phyloP scores from a whole-genome alignment of 768 basidiomycete species.

The Leccinum subtestaceum region DNA sequence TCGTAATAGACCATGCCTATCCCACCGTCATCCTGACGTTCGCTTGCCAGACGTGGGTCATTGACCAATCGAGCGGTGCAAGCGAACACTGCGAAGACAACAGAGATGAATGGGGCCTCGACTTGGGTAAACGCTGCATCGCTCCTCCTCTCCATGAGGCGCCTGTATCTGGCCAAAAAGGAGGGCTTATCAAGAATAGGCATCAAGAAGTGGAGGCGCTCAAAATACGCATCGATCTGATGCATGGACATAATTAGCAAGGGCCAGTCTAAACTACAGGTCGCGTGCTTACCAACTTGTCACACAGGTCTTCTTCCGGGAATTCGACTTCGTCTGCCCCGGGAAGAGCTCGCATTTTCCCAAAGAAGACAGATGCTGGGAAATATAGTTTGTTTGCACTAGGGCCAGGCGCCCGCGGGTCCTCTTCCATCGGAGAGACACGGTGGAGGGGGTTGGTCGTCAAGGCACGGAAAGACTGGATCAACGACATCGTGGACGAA shows the following conservation, averaged over 20 bases:
- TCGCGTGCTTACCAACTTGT: slow-evolving; percentile 66
- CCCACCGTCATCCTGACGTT: slow-evolving; percentile 69
- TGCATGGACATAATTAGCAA: slow-evolving; percentile 23
- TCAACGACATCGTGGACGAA: slow-evolving; percentile 88
- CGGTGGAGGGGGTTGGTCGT: slow-evolving; percentile 73
- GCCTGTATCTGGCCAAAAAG: slow-evolving; percentile 69
- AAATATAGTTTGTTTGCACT: slow-evolving; percentile 86
- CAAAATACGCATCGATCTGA: slow-evolving; percentile 85
- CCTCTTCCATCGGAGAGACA: slow-evolving; percentile 82
- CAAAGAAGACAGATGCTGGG: slow-evolving; percentile 84
- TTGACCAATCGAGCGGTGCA: slow-evolving; percentile 78
- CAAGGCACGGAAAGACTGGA: slow-evolving; percentile 79
- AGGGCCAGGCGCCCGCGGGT: slow-evolving; percentile 73
- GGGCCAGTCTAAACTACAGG: slow-evolving; percentile 12
- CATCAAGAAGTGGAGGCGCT: slow-evolving; percentile 83
- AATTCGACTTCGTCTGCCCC: slow-evolving; percentile 85
- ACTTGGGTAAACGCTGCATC: slow-evolving; percentile 52
- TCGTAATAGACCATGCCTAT: slow-evolving; percentile 91
- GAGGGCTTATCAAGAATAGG: slow-evolving; percentile 85
- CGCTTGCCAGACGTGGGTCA: slow-evolving; percentile 63
- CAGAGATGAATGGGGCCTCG: slow-evolving; percentile 74
- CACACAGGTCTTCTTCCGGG: slow-evolving; percentile 79
- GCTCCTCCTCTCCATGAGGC: slow-evolving; percentile 67
- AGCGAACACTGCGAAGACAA: slow-evolving; percentile 89
- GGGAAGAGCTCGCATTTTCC: slow-evolving; percentile 79